These are phyloP conservation scores for Casuarina equisetifolia DNA, from an alignment of 306 rosid genomes.

Conservation along the genomic window DNA sequence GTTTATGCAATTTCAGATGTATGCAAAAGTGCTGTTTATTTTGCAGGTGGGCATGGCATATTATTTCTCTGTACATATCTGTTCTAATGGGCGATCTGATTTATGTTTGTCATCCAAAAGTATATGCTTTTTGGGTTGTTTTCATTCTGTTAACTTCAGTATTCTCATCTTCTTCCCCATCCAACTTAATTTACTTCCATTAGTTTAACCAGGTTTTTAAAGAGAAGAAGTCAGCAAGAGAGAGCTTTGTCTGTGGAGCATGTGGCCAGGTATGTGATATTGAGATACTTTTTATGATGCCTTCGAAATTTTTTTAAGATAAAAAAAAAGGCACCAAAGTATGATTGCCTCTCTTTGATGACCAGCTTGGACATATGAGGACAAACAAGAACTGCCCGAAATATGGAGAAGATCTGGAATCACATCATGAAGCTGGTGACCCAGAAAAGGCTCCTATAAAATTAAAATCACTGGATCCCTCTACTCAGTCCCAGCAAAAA, in stretches of 20 bases:
- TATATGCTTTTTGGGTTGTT: constrained; percentile 25
- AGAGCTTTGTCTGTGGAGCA: constrained; percentile 87
- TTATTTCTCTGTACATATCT: not conserved
- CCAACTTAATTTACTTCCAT: constrained; percentile 19
- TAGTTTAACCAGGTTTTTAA: constrained; percentile 62
- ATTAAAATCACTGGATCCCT: constrained; percentile 52
- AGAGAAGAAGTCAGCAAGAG: constrained; percentile 94
- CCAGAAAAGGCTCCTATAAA: constrained; percentile 62
- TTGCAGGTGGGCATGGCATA: not conserved
- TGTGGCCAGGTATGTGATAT: constrained; percentile 80
- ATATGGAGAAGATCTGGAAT: constrained; percentile 81
- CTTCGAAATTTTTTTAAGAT: not conserved
- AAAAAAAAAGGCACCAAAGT: constrained; percentile 1
- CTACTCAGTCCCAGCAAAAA: constrained; percentile 67
- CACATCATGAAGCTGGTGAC: constrained; percentile 62
- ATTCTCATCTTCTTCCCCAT: constrained; percentile 21
- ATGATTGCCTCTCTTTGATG: constrained; percentile 28
- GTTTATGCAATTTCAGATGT: constrained; percentile 10
- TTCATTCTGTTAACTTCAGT: constrained; percentile 14
- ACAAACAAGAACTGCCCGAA: constrained; percentile 97
- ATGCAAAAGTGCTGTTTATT: not conserved
- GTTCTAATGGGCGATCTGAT: not conserved
- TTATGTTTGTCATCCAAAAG: constrained; percentile 18
- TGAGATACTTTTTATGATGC: constrained; percentile 8
- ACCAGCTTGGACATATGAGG: constrained; percentile 95